Percentiles rank a stretch among this genome's conserved stretches.
These are phyloP conservation scores for Bacidia gigantensis DNA, from an alignment of 495 filamentous ascomycete genomes.

Conservation along the genomic window DNA sequence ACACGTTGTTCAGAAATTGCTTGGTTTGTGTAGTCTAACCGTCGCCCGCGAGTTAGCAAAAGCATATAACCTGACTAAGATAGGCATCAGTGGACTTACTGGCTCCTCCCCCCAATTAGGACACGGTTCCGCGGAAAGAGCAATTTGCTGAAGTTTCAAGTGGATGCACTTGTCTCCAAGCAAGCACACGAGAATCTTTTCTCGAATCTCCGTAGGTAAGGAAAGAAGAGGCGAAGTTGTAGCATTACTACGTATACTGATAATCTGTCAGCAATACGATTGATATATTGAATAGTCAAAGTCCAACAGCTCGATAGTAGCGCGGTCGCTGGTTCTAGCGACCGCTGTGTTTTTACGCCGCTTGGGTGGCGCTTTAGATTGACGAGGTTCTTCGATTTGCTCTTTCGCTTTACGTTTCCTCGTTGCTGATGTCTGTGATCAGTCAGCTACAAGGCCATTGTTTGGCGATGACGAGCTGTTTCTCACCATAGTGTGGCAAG, in stretches of 20 bases:
- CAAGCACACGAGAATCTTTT: constrained; percentile 6
- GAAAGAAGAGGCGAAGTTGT: constrained; percentile 1
- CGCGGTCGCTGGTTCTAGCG: neutral
- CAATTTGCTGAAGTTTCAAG: neutral
- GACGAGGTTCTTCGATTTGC: too few species aligned
- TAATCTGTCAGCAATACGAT: neutral
- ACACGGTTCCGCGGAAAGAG: neutral
- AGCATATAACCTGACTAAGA: neutral
- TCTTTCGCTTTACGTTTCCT: neutral
- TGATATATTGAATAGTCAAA: neutral
- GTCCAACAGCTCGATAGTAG: constrained; percentile 3
- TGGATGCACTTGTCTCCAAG: constrained; percentile 5
- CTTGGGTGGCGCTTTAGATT: neutral
- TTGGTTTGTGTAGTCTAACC: neutral
- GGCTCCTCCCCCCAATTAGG: neutral
- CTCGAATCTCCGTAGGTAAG: constrained; percentile 4
- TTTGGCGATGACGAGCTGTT: too few species aligned
- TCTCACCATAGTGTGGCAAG: too few species aligned
- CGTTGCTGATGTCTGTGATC: too few species aligned
- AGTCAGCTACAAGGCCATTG: too few species aligned
- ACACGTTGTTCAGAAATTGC: neutral
- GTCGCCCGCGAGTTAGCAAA: neutral
- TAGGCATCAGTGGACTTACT: neutral
- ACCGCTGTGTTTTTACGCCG: constrained; percentile 4
- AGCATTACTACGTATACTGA: constrained; percentile 5